Evolutionary conservation across 2,329 filamentous ascomycete genomes (phyloP).

Genomic region (Trichothecium sympodiale): DNA sequence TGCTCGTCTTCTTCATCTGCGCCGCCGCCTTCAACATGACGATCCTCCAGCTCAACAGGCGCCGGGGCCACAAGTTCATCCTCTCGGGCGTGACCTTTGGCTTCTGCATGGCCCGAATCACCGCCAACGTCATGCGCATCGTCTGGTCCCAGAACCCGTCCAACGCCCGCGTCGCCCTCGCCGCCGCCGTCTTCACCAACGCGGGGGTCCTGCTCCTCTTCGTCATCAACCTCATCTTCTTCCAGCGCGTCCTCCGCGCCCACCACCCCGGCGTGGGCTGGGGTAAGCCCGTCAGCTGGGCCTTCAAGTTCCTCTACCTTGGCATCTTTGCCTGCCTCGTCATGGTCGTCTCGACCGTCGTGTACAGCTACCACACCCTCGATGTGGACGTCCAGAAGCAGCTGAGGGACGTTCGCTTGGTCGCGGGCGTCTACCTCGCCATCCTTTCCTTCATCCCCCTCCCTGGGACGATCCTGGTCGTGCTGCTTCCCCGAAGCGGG

Average conservation of each 20-base stretch:
- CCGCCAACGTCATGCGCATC: constrained; percentile 39
- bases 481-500: constrained; percentile 33
- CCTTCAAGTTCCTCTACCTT: constrained; percentile 48
- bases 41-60: constrained; percentile 40
- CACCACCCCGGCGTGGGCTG: constrained; percentile 63
- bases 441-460: constrained; percentile 57
- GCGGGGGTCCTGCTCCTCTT: constrained; percentile 68
- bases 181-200: constrained; percentile 58
- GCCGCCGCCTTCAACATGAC: constrained; percentile 47
- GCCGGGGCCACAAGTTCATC: constrained; percentile 44
- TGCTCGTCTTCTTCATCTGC: constrained; percentile 45
- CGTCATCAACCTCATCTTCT: constrained; percentile 66
- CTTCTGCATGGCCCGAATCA: constrained; percentile 44
- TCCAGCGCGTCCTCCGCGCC: constrained; percentile 64
- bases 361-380: constrained; percentile 59
- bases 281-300: constrained; percentile 37
- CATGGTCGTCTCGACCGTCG: constrained; percentile 53
- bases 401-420: constrained; percentile 55
- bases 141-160: constrained; percentile 35
- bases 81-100: constrained; percentile 47
- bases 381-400: constrained; percentile 32
- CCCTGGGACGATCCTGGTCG: constrained; percentile 31
- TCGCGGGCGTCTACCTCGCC: constrained; percentile 53
- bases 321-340: constrained; percentile 48
- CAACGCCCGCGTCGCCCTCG: constrained; percentile 35